phyloP scores from a whole-genome alignment of 345 rosid species.

The Euphorbia peplus region DNA sequence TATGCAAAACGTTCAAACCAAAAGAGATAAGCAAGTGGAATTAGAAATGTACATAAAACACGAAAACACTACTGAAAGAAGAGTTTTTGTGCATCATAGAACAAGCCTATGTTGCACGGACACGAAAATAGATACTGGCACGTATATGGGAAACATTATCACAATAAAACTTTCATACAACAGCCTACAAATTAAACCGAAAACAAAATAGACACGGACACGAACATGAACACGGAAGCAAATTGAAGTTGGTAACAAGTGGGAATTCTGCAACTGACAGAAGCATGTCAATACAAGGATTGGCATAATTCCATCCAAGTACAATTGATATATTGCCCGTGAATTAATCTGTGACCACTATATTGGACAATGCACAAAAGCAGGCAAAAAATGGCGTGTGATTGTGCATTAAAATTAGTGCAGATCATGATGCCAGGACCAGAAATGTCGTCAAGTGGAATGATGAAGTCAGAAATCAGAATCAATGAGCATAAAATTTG shows the following conservation, averaged over 20 bases:
- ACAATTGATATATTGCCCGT: not conserved
- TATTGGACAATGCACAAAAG: not conserved
- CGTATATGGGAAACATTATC: too few relatives aligned
- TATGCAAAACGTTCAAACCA: too few relatives aligned
- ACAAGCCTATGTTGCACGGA: too few relatives aligned
- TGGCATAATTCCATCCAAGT: not conserved
- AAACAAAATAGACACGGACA: too few relatives aligned
- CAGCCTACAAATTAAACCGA: too few relatives aligned
- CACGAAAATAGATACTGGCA: too few relatives aligned
- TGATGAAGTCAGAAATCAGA: not conserved
- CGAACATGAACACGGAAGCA: not conserved
- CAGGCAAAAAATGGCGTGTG: not conserved
- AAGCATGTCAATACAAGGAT: not conserved
- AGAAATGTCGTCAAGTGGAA: not conserved
- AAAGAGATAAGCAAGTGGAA: too few relatives aligned
- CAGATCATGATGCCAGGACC: not conserved
- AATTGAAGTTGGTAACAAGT: not conserved
- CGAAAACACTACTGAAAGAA: too few relatives aligned
- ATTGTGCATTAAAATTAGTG: not conserved
- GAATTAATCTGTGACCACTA: conserved; percentile 10
- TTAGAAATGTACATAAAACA: too few relatives aligned
- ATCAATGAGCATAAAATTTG: too few relatives aligned
- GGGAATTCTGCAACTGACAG: not conserved
- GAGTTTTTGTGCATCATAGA: too few relatives aligned
- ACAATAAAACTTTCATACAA: too few relatives aligned